phyloP scores from a whole-genome alignment of 2,329 filamentous ascomycete species.

The Trichoderma endophyticum region DNA sequence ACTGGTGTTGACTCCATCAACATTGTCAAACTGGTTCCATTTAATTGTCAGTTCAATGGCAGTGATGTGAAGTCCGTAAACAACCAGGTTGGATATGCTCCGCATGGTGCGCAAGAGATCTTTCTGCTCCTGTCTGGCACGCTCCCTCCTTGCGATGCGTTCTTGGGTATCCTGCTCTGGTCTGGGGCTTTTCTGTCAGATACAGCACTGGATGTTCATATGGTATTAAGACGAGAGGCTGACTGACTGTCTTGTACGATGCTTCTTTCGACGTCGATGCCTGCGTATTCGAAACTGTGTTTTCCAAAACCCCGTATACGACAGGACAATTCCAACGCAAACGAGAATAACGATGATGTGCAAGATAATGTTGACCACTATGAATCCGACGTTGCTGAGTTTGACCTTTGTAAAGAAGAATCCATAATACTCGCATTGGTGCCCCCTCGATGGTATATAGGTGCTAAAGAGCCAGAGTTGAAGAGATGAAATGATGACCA shows the following conservation, averaged over 20 bases:
- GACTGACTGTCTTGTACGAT: not conserved
- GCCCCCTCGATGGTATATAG: conserved; percentile 24
- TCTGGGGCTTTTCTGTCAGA: not conserved
- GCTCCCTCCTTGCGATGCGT: not conserved
- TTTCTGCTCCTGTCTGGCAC: conserved; percentile 22
- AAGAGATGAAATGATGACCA: conserved; percentile 29
- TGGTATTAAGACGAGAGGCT: not conserved
- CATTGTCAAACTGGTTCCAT: conserved; percentile 32
- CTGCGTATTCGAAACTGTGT: not conserved
- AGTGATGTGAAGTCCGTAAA: conserved; percentile 30
- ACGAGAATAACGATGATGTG: conserved; percentile 29
- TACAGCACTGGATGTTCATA: not conserved
- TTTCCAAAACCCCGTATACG: not conserved
- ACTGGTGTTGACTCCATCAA: conserved; percentile 27
- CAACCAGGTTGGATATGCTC: conserved; percentile 25
- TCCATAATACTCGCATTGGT: conserved; percentile 27
- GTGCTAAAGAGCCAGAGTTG: conserved; percentile 34
- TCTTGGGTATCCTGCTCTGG: conserved; percentile 17
- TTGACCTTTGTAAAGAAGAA: conserved; percentile 33
- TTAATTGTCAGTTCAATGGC: conserved; percentile 34
- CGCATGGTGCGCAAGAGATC: conserved; percentile 25
- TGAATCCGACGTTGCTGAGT: conserved; percentile 28
- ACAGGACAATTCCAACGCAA: conserved; percentile 21
- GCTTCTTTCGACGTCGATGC: conserved; percentile 26
- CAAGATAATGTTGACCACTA: conserved; percentile 32